These are phyloP conservation scores for Lentinula sp. DNA, from an alignment of 768 basidiomycete species.

Conservation along the genomic window DNA sequence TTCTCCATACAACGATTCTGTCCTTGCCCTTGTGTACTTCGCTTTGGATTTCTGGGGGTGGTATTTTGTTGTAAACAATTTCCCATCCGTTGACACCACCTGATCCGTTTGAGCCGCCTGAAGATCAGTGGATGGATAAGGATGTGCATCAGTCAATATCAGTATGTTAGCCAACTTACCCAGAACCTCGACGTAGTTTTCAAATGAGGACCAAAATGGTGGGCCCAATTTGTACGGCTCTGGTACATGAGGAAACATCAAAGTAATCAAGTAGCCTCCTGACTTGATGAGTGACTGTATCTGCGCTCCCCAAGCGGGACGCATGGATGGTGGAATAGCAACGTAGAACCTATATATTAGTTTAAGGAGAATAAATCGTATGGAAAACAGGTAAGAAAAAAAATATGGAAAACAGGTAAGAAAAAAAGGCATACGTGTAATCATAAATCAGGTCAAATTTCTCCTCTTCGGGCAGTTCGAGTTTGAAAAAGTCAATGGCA, in stretches of 20 bases:
- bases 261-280: conserved; percentile 56
- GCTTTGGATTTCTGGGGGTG: conserved; percentile 27
- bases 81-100: conserved; percentile 30
- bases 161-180: conserved; percentile 11
- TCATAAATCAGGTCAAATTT: conserved; percentile 58
- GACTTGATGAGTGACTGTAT: conserved; percentile 51
- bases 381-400: background rate
- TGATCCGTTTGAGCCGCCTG: background rate
- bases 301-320: conserved; percentile 51
- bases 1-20: conserved; percentile 49
- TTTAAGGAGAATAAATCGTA: background rate
- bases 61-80: conserved; percentile 47
- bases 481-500: conserved; percentile 49
- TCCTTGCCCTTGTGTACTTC: conserved; percentile 39
- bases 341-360: conserved; percentile 53
- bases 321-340: conserved; percentile 51
- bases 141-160: background rate
- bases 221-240: conserved; percentile 41
- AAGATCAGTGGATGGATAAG: too few relatives aligned
- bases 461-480: conserved; percentile 26
- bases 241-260: conserved; percentile 51
- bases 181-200: conserved; percentile 49
- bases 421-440: conserved; percentile 41
- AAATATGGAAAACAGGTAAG: too few relatives aligned
- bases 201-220: conserved; percentile 53